These are phyloP conservation scores for Litsea cubeba DNA, from an alignment of 164 flowering plant species.

Conservation along the genomic window DNA sequence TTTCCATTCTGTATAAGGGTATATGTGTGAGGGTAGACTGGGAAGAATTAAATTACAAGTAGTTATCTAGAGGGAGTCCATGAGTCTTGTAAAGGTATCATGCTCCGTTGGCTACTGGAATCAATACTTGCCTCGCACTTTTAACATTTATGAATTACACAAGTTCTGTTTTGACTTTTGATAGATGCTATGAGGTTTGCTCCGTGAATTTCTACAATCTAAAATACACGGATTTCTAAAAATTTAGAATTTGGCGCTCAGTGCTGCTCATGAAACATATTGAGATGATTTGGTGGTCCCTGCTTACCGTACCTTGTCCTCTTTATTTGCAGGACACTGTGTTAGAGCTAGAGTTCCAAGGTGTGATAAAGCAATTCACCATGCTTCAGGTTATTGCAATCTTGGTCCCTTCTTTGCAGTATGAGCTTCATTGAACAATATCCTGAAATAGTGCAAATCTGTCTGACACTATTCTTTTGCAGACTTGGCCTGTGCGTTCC, in stretches of 20 bases:
- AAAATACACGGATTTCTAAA: neutral
- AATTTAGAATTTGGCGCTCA: neutral
- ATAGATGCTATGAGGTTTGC: too few species aligned
- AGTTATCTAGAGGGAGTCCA: too few species aligned
- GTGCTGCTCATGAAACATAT: neutral
- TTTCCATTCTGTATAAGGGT: too few species aligned
- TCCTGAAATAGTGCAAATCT: neutral
- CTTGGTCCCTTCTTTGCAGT: neutral
- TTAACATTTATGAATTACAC: too few species aligned
- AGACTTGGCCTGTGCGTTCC: conserved; percentile 99
- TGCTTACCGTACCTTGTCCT: neutral
- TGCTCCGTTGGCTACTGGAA: too few species aligned
- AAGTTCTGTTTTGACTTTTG: too few species aligned
- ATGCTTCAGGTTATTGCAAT: conserved; percentile 88
- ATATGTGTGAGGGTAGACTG: too few species aligned
- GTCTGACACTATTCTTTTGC: conserved; percentile 14
- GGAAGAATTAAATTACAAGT: too few species aligned
- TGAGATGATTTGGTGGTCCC: neutral
- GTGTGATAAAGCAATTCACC: conserved; percentile 79
- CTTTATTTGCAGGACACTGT: conserved; percentile 74
- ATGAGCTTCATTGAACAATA: neutral
- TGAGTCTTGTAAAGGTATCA: too few species aligned
- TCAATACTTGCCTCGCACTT: too few species aligned
- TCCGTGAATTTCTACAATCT: neutral
- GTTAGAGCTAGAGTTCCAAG: conserved; percentile 97